Conservation (phyloP, 768 basidiomycete species). For the Mycena sanguinolenta region DNA sequence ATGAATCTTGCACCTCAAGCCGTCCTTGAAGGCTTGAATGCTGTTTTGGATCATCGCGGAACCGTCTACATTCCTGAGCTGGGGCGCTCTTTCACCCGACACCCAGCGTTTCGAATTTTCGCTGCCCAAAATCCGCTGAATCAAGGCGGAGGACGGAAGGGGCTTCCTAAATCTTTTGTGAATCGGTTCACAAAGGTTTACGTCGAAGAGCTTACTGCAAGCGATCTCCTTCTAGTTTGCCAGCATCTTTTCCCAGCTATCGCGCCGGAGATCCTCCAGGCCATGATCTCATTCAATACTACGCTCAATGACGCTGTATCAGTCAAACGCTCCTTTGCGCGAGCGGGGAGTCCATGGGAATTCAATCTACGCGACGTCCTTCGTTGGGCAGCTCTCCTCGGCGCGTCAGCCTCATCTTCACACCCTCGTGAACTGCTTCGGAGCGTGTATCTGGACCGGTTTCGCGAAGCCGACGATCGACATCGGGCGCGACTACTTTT, state of each 20-base stretch:
- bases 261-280: conserved; percentile 64
- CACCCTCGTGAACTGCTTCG: conserved; percentile 77
- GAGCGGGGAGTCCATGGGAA: conserved; percentile 94
- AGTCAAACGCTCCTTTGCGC: conserved; percentile 74
- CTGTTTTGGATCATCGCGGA: conserved; percentile 95
- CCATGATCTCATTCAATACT: conserved; percentile 89
- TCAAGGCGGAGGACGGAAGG: conserved; percentile 98
- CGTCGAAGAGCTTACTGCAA: conserved; percentile 83
- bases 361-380: conserved; percentile 97
- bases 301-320: conserved; percentile 77
- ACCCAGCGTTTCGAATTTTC: conserved; percentile 96
- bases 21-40: conserved; percentile 96
- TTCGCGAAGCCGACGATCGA: conserved; percentile 82
- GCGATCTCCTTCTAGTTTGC: conserved; percentile 86
- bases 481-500: conserved; percentile 65
- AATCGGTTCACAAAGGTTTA: conserved; percentile 99
- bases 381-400: conserved; percentile 82
- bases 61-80: conserved; percentile 96
- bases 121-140: conserved; percentile 97
- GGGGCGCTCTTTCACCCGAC: conserved; percentile 86
- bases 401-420: conserved; percentile 42
- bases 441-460: conserved; percentile 87
- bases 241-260: conserved; percentile 77
- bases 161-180: conserved; percentile 95
- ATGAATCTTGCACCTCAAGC: conserved; percentile 99